Percentiles rank a stretch among this genome's conserved stretches.
Evolutionary conservation across 768 basidiomycete species (phyloP).

Genomic region (Phlegmacium glaucopus): DNA sequence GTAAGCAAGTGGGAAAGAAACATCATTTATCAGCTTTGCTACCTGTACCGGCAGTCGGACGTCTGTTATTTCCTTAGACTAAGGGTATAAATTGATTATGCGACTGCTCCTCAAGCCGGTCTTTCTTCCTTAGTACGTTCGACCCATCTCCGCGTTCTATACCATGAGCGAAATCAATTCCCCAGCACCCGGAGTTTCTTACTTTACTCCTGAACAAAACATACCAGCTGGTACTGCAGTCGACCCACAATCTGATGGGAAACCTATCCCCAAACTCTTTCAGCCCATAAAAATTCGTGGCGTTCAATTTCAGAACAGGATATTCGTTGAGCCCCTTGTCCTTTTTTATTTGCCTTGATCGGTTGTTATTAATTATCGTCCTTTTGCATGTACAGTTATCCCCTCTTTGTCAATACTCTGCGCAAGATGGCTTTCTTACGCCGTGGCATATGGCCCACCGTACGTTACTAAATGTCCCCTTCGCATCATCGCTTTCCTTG

Average conservation of each 20-base stretch:
- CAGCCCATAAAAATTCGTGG: conserved; percentile 54
- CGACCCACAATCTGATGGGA: conserved; percentile 37
- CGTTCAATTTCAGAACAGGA: conserved; percentile 51
- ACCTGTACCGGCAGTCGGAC: too few species aligned
- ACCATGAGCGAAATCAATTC: conserved; percentile 31
- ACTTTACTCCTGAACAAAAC: conserved; percentile 44
- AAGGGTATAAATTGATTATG: too few species aligned
- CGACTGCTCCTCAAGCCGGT: too few species aligned
- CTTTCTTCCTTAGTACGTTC: neutral
- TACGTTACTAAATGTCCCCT: conserved; percentile 31
- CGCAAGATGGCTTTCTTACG: conserved; percentile 47
- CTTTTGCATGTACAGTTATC: conserved; percentile 33
- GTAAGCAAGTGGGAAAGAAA: too few species aligned
- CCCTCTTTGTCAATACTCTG: conserved; percentile 60
- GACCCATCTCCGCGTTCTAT: too few species aligned
- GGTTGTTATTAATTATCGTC: neutral
- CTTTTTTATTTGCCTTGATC: neutral
- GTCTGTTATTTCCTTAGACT: too few species aligned
- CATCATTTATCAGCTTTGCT: too few species aligned
- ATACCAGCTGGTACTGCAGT: conserved; percentile 43
- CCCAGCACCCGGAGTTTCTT: conserved; percentile 39
- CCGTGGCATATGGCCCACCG: conserved; percentile 63
- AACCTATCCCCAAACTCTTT: conserved; percentile 34
- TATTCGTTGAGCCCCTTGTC: conserved; percentile 37
- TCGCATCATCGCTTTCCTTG: conserved; percentile 4